A percentile compares a stretch with the other conserved stretches of the same genome.
These are phyloP conservation scores for Solanum hybrid DNA, from an alignment of 305 asterid species.

Conservation along the genomic window DNA sequence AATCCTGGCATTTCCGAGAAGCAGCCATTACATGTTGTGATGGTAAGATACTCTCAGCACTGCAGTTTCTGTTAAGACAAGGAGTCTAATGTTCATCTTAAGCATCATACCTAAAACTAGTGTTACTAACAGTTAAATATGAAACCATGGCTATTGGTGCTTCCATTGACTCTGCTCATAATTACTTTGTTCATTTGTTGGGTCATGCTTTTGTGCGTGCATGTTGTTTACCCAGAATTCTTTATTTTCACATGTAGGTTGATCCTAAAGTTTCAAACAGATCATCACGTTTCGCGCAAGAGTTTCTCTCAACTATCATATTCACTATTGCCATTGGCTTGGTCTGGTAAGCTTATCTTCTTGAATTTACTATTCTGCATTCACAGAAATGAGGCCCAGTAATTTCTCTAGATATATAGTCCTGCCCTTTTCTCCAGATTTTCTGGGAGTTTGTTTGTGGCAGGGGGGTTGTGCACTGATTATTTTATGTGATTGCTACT, in stretches of 20 bases:
- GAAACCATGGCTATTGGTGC: background rate
- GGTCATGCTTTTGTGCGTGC: conserved; percentile 6
- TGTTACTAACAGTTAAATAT: background rate
- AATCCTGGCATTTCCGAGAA: conserved; percentile 86
- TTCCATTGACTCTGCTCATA: background rate
- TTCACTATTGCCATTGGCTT: conserved; percentile 80
- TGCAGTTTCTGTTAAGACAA: background rate
- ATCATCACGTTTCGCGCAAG: conserved; percentile 75
- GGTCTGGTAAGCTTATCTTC: conserved; percentile 51
- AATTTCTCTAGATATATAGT: background rate
- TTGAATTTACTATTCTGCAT: background rate
- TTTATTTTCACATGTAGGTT: conserved; percentile 47
- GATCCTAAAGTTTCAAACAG: conserved; percentile 62
- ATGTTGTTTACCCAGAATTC: background rate
- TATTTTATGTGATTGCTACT: background rate
- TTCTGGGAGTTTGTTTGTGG: background rate
- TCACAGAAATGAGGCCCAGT: background rate
- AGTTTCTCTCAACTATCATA: conserved; percentile 67
- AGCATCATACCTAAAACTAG: background rate
- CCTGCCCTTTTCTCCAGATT: background rate
- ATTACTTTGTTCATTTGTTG: background rate
- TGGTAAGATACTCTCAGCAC: conserved; percentile 44
- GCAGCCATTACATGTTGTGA: conserved; percentile 90
- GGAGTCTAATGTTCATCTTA: background rate
- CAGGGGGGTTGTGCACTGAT: background rate